Evolutionary conservation across 1,284 basidiomycete genomes (phyloP).

Genomic region (Stereum hirsutum): DNA sequence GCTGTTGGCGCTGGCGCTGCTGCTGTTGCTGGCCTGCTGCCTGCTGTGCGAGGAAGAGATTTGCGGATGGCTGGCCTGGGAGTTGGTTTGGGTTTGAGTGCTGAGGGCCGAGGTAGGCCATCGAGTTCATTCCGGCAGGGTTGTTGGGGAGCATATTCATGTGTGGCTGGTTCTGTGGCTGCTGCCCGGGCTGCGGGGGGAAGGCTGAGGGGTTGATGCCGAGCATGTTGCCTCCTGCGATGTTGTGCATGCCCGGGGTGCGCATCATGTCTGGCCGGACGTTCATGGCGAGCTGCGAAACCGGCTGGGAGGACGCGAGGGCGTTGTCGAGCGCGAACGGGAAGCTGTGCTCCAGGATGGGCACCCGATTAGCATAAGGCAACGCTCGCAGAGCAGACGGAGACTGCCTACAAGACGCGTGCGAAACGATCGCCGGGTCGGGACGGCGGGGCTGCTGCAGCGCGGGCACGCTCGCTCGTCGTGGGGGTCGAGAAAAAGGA

Average conservation of each 20-base stretch:
- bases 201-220: slow-evolving; percentile 27
- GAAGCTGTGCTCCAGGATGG: slow-evolving; percentile 9
- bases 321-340: slow-evolving; percentile 5
- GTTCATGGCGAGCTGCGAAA: slow-evolving; percentile 14
- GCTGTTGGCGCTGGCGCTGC: slow-evolving; percentile 15
- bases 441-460: no score
- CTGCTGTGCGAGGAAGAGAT: slow-evolving; percentile 16
- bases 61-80: slow-evolving; percentile 11
- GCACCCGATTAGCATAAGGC: slow-evolving; percentile 11
- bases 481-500: neutral
- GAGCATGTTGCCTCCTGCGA: slow-evolving; percentile 29
- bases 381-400: slow-evolving; percentile 9
- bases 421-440: no score
- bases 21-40: slow-evolving; percentile 4
- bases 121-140: slow-evolving; percentile 24
- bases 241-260: slow-evolving; percentile 30
- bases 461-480: no score
- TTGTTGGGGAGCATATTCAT: slow-evolving; percentile 29
- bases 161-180: slow-evolving; percentile 19
- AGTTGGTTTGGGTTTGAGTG: slow-evolving; percentile 14
- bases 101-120: slow-evolving; percentile 29
- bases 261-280: slow-evolving; percentile 37
- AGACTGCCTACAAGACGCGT: no score
- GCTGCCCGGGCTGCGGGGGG: slow-evolving; percentile 21
- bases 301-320: no score